Conservation (phyloP, 116 monocot genomes). For the Iris pallida region DNA sequence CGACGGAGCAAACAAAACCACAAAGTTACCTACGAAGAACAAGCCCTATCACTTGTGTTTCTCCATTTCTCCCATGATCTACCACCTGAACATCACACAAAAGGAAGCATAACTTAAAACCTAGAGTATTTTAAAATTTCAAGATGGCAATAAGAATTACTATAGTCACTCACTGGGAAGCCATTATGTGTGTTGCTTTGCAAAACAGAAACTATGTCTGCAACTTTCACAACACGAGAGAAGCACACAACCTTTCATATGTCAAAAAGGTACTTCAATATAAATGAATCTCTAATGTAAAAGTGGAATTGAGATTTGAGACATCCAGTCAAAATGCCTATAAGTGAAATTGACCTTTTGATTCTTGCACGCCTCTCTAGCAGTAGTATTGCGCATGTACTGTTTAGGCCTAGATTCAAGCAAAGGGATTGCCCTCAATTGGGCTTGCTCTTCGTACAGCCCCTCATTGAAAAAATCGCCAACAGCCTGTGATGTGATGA, state of each 20-base stretch:
- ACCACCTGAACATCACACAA: conserved; percentile 56
- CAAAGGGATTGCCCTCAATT: conserved; percentile 84
- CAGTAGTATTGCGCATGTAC: conserved; percentile 86
- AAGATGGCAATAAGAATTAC: neutral
- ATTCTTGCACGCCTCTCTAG: conserved; percentile 79
- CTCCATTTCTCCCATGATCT: conserved; percentile 66
- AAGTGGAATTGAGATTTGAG: too few relatives aligned
- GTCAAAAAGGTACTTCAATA: conserved; percentile 8
- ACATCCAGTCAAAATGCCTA: neutral
- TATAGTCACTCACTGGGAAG: conserved; percentile 71
- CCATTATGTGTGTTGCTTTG: conserved; percentile 89
- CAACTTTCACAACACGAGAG: conserved; percentile 75
- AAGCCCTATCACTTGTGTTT: conserved; percentile 75
- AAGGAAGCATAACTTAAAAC: neutral
- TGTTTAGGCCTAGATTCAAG: conserved; percentile 91
- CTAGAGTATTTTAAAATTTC: neutral
- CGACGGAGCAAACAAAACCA: too few relatives aligned
- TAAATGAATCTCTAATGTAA: neutral
- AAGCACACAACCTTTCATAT: conserved; percentile 66
- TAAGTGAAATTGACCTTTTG: conserved; percentile 45
- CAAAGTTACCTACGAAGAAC: conserved; percentile 75
- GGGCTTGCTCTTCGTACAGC: conserved; percentile 88
- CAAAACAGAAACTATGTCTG: conserved; percentile 68
- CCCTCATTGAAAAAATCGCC: conserved; percentile 98
- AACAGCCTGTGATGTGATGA: conserved; percentile 63